Base-by-base conservation (phyloP, 345 rosid species). In the Excoecaria agallocha region DNA sequence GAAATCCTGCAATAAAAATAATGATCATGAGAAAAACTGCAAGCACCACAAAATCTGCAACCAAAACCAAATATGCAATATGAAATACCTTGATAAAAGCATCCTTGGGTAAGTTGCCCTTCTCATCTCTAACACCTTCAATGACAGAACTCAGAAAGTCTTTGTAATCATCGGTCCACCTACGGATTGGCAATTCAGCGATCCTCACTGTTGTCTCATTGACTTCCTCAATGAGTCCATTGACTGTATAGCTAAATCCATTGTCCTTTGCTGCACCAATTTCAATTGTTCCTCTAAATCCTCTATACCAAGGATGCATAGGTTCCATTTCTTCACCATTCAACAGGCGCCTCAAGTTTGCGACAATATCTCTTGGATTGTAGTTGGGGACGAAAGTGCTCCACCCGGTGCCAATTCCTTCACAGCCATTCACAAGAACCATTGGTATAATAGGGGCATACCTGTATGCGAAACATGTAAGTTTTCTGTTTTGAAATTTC, bases 401-500 rank as follows among this genome's bases (percentile, higher is more conserved):
- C 99, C 99, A 96, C 22, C 98, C 99, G 6, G 99, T 96, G 69
- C 99, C 99, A 70, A 96, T 96, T 78, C 99, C 99, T 79, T 96
- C 99, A 82, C 90, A 86, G 15, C 99, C 99, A 77, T 96, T 96
- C 65, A 96, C 97, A 7, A 96, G 95, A 61, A 89, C 95, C 70
- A 79, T 82, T 41, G 99, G 99, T 72, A 96, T 88, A 64, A 91
- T 74, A 22, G 99, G 99, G 79, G 90, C 82, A 84, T 91, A 96
- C 99, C 99, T 96, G 59, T 63, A 76, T 24, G 41, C 46, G 78
- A 49, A 73, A 69, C 9, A 69, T 12, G 46, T 66, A 22, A 68
- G 66, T n/a, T 70, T 59, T 54, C 22, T 6, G 24, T 11, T 5
- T 5, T 17, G 12, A 35, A 46, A n/a, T 51, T 52, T 49, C 19